These are phyloP conservation scores for Puccinia coronata DNA, from an alignment of 1,284 basidiomycete genomes.

Conservation along the genomic window DNA sequence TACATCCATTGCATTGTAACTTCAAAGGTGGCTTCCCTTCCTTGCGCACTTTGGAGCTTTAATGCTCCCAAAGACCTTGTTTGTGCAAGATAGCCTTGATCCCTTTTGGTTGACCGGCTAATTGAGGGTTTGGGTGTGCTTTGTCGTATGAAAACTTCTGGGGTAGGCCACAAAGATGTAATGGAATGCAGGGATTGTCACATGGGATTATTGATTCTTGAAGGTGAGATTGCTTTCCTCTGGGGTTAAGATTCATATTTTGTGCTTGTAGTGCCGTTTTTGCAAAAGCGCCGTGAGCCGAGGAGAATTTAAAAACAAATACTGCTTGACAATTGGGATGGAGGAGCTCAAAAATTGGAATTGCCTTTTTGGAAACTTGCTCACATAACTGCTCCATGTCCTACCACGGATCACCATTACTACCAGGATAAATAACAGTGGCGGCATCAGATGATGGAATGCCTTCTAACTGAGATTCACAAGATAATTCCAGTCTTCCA, in stretches of 20 bases:
- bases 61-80: too few relatives aligned
- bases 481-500: not conserved
- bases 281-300: not conserved
- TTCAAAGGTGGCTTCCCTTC: too few relatives aligned
- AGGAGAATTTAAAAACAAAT: not conserved
- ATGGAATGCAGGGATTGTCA: conserved; percentile 6
- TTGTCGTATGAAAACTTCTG: conserved; percentile 1
- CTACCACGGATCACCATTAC: not conserved
- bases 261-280: not conserved
- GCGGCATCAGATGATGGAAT: not conserved
- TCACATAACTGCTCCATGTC: not conserved
- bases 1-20: too few relatives aligned
- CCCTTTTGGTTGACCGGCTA: too few relatives aligned
- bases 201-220: not conserved
- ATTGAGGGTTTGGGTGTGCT: too few relatives aligned
- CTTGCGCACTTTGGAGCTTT: too few relatives aligned
- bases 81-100: too few relatives aligned
- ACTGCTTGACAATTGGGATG: not conserved
- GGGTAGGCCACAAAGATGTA: not conserved
- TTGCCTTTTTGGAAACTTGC: not conserved
- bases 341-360: not conserved
- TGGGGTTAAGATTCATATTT: conserved; percentile 4
- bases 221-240: not conserved
- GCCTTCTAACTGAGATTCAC: not conserved
- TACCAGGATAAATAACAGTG: conserved; percentile 7